A percentile compares a stretch with the other conserved stretches of the same genome.
These are phyloP conservation scores for Rhynchospora breviuscula DNA, from an alignment of 176 grass and related monocot species.

Conservation along the genomic window DNA sequence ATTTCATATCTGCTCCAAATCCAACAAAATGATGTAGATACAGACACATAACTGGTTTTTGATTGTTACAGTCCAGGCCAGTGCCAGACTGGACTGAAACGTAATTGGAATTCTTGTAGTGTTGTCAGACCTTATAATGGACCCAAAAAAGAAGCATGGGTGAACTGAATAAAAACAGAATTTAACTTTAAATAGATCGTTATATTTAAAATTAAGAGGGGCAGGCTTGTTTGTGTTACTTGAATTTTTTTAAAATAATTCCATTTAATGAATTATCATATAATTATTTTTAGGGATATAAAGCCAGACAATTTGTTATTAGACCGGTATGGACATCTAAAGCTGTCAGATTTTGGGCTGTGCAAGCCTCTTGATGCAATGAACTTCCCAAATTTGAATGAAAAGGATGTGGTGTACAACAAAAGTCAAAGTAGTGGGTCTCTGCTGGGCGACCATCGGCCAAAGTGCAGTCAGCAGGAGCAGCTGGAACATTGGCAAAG, in stretches of 20 bases:
- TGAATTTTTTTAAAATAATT: background rate
- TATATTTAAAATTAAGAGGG: background rate
- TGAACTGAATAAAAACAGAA: background rate
- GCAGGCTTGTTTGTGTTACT: background rate
- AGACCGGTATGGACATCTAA: conserved; percentile 89
- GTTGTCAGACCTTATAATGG: background rate
- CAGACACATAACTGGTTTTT: too few species aligned
- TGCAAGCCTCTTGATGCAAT: conserved; percentile 84
- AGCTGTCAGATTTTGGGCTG: conserved; percentile 93
- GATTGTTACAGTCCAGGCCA: background rate
- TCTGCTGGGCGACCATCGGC: conserved; percentile 41
- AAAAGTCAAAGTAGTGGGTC: conserved; percentile 36
- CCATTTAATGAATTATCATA: background rate
- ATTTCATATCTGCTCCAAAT: too few species aligned
- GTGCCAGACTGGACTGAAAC: background rate
- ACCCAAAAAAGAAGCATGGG: background rate
- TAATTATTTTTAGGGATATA: conserved; percentile 59
- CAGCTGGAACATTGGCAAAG: conserved; percentile 97
- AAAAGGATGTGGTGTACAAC: conserved; percentile 61
- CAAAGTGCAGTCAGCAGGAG: conserved; percentile 82
- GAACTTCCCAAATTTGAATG: conserved; percentile 89
- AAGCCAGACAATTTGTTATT: conserved; percentile 98
- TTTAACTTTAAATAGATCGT: background rate
- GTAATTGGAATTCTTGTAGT: background rate
- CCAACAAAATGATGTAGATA: too few species aligned